Conservation (phyloP, 2,329 filamentous ascomycete genomes). For the Lizonia empirigonia region DNA sequence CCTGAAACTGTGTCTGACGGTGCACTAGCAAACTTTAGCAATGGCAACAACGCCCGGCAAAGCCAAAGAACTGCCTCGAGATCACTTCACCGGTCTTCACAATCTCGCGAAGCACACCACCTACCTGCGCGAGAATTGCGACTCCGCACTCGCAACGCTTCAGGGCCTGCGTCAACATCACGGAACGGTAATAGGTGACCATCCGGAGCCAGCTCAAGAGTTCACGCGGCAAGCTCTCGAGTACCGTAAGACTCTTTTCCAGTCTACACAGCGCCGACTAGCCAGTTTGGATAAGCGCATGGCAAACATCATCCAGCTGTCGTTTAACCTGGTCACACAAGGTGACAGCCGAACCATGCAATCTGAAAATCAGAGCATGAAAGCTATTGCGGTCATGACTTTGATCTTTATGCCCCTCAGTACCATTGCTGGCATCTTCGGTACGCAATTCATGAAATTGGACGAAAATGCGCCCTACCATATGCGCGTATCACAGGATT, state of each 20-base stretch:
- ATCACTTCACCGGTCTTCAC: conserved; percentile 39
- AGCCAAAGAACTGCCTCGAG: conserved; percentile 24
- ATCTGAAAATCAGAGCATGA: conserved; percentile 52
- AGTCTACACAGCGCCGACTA: conserved; percentile 44
- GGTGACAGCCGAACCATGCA: conserved; percentile 46
- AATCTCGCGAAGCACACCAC: conserved; percentile 49
- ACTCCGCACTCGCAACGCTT: conserved; percentile 37
- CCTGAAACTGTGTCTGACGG: conserved; percentile 9
- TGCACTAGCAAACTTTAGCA: conserved; percentile 27
- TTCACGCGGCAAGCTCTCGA: conserved; percentile 29
- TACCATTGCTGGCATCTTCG: conserved; percentile 40
- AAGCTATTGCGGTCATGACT: conserved; percentile 53
- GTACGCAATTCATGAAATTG: conserved; percentile 37
- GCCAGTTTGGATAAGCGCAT: conserved; percentile 46
- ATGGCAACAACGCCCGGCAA: conserved; percentile 26
- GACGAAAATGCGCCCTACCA: conserved; percentile 26
- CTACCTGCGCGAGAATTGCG: conserved; percentile 46
- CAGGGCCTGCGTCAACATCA: conserved; percentile 33
- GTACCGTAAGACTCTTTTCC: conserved; percentile 42
- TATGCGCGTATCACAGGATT: conserved; percentile 34
- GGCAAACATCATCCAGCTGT: conserved; percentile 48
- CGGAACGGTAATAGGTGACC: conserved; percentile 2
- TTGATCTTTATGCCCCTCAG: conserved; percentile 52
- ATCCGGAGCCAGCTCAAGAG: conserved; percentile 11
- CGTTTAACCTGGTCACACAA: conserved; percentile 51